Base-by-base conservation (phyloP, 352 stramenopile genomes). In the Pythium oligandrum region DNA sequence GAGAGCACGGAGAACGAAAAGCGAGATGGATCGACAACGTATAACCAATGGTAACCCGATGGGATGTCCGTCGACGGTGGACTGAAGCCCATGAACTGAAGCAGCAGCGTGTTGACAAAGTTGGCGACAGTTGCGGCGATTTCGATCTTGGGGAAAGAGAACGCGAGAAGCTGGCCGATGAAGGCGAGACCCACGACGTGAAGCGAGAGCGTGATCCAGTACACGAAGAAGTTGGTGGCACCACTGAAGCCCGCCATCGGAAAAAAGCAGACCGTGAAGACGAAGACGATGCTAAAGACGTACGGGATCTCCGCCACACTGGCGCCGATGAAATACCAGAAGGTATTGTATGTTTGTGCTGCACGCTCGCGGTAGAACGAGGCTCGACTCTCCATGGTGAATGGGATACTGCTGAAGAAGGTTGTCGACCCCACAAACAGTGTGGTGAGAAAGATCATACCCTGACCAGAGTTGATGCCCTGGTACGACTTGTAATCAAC, bases 151-250 rank as follows among this genome's bases (percentile, higher is more conserved):
- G 77, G 79, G 44, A 86, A 48, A 2, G 65, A 53, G 7, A 71
- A 74, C 46, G 81, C 75, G 46, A 96, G 73, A 45, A 90, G 80
- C 56, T 97, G 80, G 12, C 73, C 80, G 39, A 84, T 70, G 65
- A 81, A 93, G 4, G 82, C 86, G 46, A 78, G 72, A 52, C 76
- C 57, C 48, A 77, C 62, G 6, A 90, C 49, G 53, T 59, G 83
- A 39, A 95, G 17, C 11, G 61, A 67, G 36, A 93, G 68, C 7
- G 68, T 75, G 31, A 89, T 67, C 44, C 78, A 75, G 51, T 80
- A 92, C 55, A 91, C 78, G 44, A 90, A 70, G 37, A 64, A 59
- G 1, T 44, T 70, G 4, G 30, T 44, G 9, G 73, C 52, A 36
- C 69, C 68, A 0, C 53, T 59, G 45, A 79, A 83, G 43, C 65